A percentile compares a stretch with the other conserved stretches of the same genome.
These are phyloP conservation scores for Nannochloropsis gaditana DNA, from an alignment of 108 stramenopile genomes.

Conservation along the genomic window DNA sequence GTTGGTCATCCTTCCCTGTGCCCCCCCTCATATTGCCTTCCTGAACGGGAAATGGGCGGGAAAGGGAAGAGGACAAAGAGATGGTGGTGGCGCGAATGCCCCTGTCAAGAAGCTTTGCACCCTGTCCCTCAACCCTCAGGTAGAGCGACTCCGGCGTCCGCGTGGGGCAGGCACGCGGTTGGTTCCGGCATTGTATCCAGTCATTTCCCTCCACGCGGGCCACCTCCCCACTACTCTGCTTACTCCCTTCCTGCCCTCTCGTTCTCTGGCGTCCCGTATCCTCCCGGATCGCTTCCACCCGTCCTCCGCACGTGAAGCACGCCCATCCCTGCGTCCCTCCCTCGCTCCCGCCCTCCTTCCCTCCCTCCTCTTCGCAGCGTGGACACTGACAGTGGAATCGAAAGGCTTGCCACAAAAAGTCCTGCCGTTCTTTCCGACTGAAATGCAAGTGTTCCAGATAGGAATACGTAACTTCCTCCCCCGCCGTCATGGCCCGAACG, in stretches of 20 bases:
- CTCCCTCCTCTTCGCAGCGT: neutral
- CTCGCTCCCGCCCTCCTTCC: neutral
- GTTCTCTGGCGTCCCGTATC: neutral
- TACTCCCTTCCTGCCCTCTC: neutral
- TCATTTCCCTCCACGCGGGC: too few species aligned
- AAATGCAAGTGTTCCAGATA: neutral
- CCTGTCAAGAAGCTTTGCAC: too few species aligned
- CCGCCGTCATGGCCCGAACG: neutral
- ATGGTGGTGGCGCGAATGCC: too few species aligned
- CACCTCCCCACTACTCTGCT: too few species aligned
- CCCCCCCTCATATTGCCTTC: neutral
- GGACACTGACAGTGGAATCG: neutral
- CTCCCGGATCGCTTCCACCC: neutral
- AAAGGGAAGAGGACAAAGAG: too few species aligned
- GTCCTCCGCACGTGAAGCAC: neutral
- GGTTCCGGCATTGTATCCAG: too few species aligned
- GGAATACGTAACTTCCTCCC: conserved; percentile 17
- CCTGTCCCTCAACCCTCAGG: too few species aligned
- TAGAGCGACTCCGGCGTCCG: too few species aligned
- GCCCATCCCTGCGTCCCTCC: neutral
- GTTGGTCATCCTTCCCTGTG: neutral
- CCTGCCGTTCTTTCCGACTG: neutral
- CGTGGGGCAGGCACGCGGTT: too few species aligned
- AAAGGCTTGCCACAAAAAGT: neutral
- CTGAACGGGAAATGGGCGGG: too few species aligned